Evolutionary conservation across 2,329 filamentous ascomycete species (phyloP), one percentile per base, ranked within the genome.

Genomic region (Aspergillus thermomutatus): DNA sequence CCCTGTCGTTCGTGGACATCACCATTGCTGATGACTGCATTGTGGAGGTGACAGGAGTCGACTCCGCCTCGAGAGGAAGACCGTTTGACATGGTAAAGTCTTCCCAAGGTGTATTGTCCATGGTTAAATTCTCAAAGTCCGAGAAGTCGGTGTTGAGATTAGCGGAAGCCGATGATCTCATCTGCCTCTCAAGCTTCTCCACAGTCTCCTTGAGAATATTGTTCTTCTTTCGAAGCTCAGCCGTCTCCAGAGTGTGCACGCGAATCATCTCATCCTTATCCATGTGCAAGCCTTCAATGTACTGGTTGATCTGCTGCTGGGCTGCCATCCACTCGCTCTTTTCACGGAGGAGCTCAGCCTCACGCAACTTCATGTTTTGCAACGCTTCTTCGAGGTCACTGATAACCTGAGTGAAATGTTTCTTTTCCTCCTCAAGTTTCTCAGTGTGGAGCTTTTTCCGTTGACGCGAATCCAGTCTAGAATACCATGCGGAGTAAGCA

Each of bases 371-470:
- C 67, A 92, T 81, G 57, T 85, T 82, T 53, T 80, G 79, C 63
- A 96, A 79, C 64, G 91, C 87, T 57, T 94, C 89, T 71, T 97
- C 90, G 69, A 97, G 82, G 54, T 88, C 83, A 64, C 79, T 84
- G 71, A 97, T 90, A 71, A 90, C 79, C 66, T 85, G 83, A 55
- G 88, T 90, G 79, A 86, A 95, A 57, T 90, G 85, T 81, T 97
- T 97, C 83, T 97, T 97, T 80, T 97, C 93, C 74, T 94, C 89
- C 75, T 97, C 94, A 48, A 97, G 85, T 67, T 94, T 88, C 79
- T 97, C 94, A 34, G 94, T 97, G 79, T 97, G 93, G 78, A 91
- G 89, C 85, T 97, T 97, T 83, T 97, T 99, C 67, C 94, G 88
- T 76, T 97, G 93, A 64, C 94, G 87, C 47, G 94, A 97, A 78